Evolutionary conservation across 2,329 filamentous ascomycete genomes (phyloP).

Genomic region (Colletotrichum siamense): DNA sequence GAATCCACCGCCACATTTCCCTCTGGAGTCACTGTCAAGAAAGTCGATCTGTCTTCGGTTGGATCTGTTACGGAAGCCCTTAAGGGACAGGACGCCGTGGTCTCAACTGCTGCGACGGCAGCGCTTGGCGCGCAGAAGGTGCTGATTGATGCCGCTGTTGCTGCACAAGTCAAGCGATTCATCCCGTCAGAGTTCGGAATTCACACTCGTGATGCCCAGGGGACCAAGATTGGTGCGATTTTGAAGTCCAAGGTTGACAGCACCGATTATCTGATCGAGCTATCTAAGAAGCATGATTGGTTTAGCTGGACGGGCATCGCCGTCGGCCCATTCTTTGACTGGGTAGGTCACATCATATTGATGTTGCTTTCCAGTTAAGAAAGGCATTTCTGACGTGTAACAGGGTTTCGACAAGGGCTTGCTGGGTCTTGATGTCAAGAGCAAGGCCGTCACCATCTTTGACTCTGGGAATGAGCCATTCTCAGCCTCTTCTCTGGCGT

Average conservation of each 20-base stretch:
- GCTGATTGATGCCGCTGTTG: slow-evolving; percentile 60
- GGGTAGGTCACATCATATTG: slow-evolving; percentile 38
- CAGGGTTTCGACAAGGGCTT: slow-evolving; percentile 53
- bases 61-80: slow-evolving; percentile 52
- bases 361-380: background rate
- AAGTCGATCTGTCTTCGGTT: slow-evolving; percentile 49
- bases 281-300: slow-evolving; percentile 20
- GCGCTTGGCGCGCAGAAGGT: slow-evolving; percentile 50
- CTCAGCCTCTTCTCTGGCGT: slow-evolving; percentile 54
- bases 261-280: slow-evolving; percentile 21
- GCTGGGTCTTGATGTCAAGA: slow-evolving; percentile 54
- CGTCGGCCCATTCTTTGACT: slow-evolving; percentile 67
- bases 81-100: slow-evolving; percentile 59
- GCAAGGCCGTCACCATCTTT: slow-evolving; percentile 57
- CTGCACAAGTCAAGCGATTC: slow-evolving; percentile 62
- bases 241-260: slow-evolving; percentile 31
- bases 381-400: background rate
- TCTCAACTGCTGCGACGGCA: slow-evolving; percentile 52
- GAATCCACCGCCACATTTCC: slow-evolving; percentile 42
- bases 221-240: slow-evolving; percentile 29
- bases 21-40: slow-evolving; percentile 44
- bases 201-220: slow-evolving; percentile 31
- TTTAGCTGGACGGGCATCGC: slow-evolving; percentile 67
- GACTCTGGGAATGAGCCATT: slow-evolving; percentile 61
- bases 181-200: slow-evolving; percentile 60